These are phyloP conservation scores for Hypoxylon trugodes DNA, from an alignment of 495 filamentous ascomycete genomes.

Conservation along the genomic window DNA sequence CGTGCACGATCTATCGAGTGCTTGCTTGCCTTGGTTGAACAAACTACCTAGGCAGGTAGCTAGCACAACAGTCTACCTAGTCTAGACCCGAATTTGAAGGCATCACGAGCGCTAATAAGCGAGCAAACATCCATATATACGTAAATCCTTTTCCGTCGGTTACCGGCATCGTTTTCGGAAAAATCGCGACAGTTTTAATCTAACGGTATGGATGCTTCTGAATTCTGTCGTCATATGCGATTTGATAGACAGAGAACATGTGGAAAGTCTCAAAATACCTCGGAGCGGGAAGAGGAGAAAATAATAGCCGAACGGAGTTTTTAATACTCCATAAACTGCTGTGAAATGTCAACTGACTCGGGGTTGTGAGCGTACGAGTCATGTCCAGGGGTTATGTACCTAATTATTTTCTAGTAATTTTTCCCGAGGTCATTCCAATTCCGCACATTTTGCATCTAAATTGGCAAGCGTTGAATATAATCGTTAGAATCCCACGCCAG, in stretches of 20 bases:
- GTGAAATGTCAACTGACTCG: too few species aligned
- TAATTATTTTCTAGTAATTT: too few species aligned
- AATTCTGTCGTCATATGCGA: not conserved
- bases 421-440: too few species aligned
- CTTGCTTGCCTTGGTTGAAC: constrained; percentile 8
- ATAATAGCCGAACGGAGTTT: not conserved
- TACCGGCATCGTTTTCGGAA: constrained; percentile 11
- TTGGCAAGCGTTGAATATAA: not conserved
- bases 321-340: too few species aligned
- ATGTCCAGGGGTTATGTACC: constrained; percentile 7
- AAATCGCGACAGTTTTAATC: not conserved
- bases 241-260: not conserved
- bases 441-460: too few species aligned
- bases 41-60: not conserved
- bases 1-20: not conserved
- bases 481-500: not conserved
- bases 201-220: not conserved
- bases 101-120: not conserved
- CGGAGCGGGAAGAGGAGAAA: not conserved
- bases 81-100: not conserved
- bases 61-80: not conserved
- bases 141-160: constrained; percentile 9
- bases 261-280: not conserved
- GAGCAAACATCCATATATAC: too few species aligned
- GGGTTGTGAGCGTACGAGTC: too few species aligned